Percentiles rank a stretch among this genome's conserved stretches.
phyloP scores from a whole-genome alignment of 1,284 basidiomycete genomes.

The Pseudomicrostroma phylloplanum region DNA sequence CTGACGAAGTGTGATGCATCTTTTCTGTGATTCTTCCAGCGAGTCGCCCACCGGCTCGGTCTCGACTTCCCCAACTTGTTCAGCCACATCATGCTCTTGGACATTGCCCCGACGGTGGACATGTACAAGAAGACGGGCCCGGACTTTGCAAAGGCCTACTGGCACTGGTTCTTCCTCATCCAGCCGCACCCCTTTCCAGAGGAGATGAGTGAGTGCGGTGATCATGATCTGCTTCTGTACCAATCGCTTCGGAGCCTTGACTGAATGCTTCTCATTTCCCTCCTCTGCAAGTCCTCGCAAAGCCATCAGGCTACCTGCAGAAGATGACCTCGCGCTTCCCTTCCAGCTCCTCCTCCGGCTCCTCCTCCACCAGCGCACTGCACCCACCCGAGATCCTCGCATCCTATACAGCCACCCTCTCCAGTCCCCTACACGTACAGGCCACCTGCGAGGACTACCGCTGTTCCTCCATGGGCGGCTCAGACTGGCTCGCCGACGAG shows the following conservation, averaged over 20 bases:
- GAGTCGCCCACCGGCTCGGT: constrained; percentile 52
- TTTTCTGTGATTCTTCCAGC: constrained; percentile 6
- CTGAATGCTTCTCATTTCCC: not conserved
- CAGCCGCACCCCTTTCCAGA: constrained; percentile 49
- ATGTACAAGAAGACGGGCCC: constrained; percentile 51
- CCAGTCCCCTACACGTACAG: not conserved
- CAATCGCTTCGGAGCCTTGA: not conserved
- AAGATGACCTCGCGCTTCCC: constrained; percentile 2
- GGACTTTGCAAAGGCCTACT: constrained; percentile 41
- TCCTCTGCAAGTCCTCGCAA: constrained; percentile 1
- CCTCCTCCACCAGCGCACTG: constrained; percentile 3
- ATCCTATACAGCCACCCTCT: constrained; percentile 29
- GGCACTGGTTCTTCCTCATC: constrained; percentile 53
- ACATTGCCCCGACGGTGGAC: constrained; percentile 36
- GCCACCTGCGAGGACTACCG: constrained; percentile 53
- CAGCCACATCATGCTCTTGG: constrained; percentile 49
- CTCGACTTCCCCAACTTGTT: constrained; percentile 49
- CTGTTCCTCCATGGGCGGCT: constrained; percentile 44
- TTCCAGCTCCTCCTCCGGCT: not conserved
- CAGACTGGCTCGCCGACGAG: constrained; percentile 50
- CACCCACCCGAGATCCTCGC: constrained; percentile 8
- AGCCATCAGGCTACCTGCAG: constrained; percentile 2
- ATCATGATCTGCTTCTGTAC: too few relatives aligned
- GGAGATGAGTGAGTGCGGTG: constrained; percentile 11
- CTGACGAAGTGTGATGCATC: not conserved